Evolutionary conservation across 306 rosid species (phyloP).

Genomic region (Inga leiocalycina): DNA sequence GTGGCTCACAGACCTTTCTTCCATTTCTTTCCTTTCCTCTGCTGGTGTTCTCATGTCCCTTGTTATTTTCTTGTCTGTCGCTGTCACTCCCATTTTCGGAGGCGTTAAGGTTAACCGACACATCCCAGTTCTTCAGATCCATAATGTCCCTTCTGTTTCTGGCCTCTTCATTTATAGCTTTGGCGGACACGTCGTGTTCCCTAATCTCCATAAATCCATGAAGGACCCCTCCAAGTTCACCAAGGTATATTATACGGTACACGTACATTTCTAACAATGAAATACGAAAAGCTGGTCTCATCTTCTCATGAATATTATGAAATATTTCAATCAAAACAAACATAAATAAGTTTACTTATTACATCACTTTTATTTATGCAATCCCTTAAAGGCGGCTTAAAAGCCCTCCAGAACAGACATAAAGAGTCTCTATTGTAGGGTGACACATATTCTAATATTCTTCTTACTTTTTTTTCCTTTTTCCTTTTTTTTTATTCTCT

Average conservation of each 20-base stretch:
- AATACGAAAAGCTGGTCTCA: too few species aligned
- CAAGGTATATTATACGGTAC: conserved; percentile 43
- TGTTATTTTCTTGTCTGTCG: conserved; percentile 54
- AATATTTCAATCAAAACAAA: too few species aligned
- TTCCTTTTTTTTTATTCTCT: too few species aligned
- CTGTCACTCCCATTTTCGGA: conserved; percentile 53
- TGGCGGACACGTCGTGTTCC: conserved; percentile 79
- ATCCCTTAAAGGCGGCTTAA: too few species aligned
- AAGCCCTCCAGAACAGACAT: too few species aligned
- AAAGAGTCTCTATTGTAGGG: too few species aligned
- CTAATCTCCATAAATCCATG: conserved; percentile 72
- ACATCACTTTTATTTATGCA: too few species aligned
- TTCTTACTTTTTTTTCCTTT: too few species aligned
- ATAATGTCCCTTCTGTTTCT: conserved; percentile 64
- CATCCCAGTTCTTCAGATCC: conserved; percentile 54
- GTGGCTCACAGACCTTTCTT: conserved; percentile 69
- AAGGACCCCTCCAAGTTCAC: conserved; percentile 83
- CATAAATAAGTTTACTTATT: too few species aligned
- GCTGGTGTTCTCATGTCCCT: conserved; percentile 70
- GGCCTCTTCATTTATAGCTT: conserved; percentile 65
- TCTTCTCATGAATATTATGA: too few species aligned
- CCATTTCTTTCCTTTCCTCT: conserved; percentile 67
- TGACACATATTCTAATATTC: too few species aligned
- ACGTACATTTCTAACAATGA: background rate
- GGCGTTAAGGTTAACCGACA: conserved; percentile 42